Evolutionary conservation across 371 early-diverging fungal genomes (phyloP).

Genomic region (Rhizomucor pusillus): DNA sequence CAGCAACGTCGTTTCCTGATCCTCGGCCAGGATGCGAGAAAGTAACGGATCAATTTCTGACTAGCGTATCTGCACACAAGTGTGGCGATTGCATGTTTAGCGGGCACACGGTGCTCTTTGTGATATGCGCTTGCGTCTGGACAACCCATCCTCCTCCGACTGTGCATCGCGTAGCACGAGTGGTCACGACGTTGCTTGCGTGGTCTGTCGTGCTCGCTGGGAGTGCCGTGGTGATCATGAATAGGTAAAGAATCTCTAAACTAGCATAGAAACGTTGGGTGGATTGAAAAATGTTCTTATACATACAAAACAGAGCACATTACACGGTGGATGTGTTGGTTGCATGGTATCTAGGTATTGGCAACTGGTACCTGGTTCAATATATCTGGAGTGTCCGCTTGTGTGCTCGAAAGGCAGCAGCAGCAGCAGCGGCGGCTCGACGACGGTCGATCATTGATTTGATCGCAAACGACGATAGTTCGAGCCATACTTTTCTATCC

Average conservation of each 20-base stretch:
- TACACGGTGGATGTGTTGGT: conserved; percentile 7
- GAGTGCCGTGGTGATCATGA: conserved; percentile 4
- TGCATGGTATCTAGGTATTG: conserved; percentile 6
- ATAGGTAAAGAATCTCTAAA: conserved; percentile 1
- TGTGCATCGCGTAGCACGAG: background rate
- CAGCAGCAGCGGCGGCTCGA: no score
- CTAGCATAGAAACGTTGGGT: background rate
- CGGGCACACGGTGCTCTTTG: conserved; percentile 7
- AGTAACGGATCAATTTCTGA: conserved; percentile 1
- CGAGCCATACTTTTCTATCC: background rate
- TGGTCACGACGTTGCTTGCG: background rate
- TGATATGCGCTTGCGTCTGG: conserved; percentile 7
- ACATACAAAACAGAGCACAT: conserved; percentile 1
- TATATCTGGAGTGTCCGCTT: conserved; percentile 7
- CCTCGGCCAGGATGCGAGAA: conserved; percentile 8
- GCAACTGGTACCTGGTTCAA: conserved; percentile 5
- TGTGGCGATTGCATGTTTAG: conserved; percentile 13
- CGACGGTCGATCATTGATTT: no score
- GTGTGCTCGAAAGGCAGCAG: background rate
- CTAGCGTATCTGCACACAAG: conserved; percentile 5
- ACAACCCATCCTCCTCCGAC: conserved; percentile 5
- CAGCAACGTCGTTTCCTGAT: conserved; percentile 3
- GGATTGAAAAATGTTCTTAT: background rate
- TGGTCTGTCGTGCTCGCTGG: conserved; percentile 2
- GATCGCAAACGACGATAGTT: background rate